Percentiles rank a stretch among this genome's conserved stretches.
Conservation (phyloP, 2,329 filamentous ascomycete species). For the Pseudovirgaria hyperparasitica region DNA sequence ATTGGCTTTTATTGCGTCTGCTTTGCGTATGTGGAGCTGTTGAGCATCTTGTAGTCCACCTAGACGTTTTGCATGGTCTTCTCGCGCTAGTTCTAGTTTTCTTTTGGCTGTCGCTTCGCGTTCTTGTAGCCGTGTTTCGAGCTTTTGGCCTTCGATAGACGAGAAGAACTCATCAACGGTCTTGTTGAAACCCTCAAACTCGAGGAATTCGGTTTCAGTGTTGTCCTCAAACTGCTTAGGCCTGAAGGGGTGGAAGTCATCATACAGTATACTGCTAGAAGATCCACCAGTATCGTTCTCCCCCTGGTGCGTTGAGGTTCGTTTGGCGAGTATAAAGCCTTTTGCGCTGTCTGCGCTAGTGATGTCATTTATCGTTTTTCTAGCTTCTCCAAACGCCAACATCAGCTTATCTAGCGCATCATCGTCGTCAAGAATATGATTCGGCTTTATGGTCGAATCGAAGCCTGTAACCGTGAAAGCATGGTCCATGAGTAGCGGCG, state of each 20-base stretch:
- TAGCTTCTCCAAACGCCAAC: conserved; percentile 55
- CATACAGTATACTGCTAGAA: conserved; percentile 52
- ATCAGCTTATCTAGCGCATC: conserved; percentile 53
- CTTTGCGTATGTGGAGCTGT: conserved; percentile 73
- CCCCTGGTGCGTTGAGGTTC: conserved; percentile 13
- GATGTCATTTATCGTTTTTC: conserved; percentile 55
- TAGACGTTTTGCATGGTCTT: conserved; percentile 74
- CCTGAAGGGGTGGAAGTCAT: conserved; percentile 90
- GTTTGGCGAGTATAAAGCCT: conserved; percentile 79
- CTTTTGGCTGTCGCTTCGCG: conserved; percentile 68
- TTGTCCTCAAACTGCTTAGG: conserved; percentile 67
- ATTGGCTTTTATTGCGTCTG: conserved; percentile 82
- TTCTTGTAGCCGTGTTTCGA: conserved; percentile 73
- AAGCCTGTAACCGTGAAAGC: conserved; percentile 58
- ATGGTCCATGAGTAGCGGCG: conserved; percentile 80
- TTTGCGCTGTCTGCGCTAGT: conserved; percentile 52
- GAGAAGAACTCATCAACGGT: conserved; percentile 97
- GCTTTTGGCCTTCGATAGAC: conserved; percentile 83
- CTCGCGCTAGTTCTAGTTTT: conserved; percentile 72
- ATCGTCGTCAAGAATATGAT: conserved; percentile 57
- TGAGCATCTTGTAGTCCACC: conserved; percentile 74
- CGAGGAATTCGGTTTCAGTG: conserved; percentile 52
- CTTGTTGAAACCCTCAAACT: conserved; percentile 78
- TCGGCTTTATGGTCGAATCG: conserved; percentile 53
- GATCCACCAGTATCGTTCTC: conserved; percentile 25